Percentiles rank a stretch among this genome's conserved stretches.
Evolutionary conservation across 345 rosid genomes (phyloP).

Genomic region (Gossypium turneri): DNA sequence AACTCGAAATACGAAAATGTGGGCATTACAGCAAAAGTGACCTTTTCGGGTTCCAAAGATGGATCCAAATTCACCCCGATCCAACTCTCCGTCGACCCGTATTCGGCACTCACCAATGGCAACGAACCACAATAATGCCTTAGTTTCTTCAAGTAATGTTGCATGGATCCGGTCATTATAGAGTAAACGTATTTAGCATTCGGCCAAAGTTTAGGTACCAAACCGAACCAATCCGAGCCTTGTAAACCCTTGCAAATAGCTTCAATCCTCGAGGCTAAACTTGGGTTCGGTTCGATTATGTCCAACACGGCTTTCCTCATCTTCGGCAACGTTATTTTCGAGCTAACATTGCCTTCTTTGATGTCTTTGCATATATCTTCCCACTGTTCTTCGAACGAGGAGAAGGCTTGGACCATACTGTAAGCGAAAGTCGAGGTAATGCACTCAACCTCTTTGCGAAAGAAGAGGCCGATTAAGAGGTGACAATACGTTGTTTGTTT

Average conservation of each 20-base stretch:
- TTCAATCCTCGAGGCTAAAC: slow-evolving; percentile 47
- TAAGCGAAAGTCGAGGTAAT: slow-evolving; percentile 81
- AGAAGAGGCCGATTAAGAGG: slow-evolving; percentile 79
- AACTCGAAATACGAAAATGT: slow-evolving; percentile 91
- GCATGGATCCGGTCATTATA: slow-evolving; percentile 96
- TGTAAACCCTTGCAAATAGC: slow-evolving; percentile 43
- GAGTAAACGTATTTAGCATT: slow-evolving; percentile 83
- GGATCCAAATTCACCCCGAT: slow-evolving; percentile 91
- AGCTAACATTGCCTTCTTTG: slow-evolving; percentile 45
- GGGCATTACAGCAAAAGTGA: slow-evolving; percentile 76
- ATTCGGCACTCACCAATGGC: slow-evolving; percentile 81
- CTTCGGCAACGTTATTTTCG: slow-evolving; percentile 46
- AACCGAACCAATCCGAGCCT: slow-evolving; percentile 45
- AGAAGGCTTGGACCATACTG: slow-evolving; percentile 77
- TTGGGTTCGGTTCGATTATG: slow-evolving; percentile 51
- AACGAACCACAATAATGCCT: slow-evolving; percentile 68
- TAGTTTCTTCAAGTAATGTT: slow-evolving; percentile 61
- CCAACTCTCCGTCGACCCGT: slow-evolving; percentile 96
- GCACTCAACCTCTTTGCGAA: slow-evolving; percentile 55
- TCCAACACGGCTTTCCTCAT: slow-evolving; percentile 61
- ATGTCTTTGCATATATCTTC: slow-evolving; percentile 66
- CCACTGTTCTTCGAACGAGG: slow-evolving; percentile 70
- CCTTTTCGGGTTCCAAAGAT: slow-evolving; percentile 58
- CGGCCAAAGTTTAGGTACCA: slow-evolving; percentile 77
- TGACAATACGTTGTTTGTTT: slow-evolving; percentile 83